Conservation (phyloP, 805 yeast species). For the Starmerella apicola region DNA sequence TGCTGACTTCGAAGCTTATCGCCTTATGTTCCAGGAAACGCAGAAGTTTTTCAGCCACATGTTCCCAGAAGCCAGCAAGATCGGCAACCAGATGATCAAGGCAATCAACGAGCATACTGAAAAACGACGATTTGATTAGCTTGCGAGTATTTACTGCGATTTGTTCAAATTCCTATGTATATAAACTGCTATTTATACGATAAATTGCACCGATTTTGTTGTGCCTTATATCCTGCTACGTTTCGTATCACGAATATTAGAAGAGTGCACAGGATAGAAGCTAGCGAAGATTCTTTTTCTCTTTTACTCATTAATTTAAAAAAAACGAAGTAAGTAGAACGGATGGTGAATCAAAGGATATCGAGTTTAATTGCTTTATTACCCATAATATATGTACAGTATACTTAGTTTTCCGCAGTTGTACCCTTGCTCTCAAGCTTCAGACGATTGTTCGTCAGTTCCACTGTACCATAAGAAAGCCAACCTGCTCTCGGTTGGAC, state of each 20-base stretch:
- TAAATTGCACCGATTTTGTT: neutral
- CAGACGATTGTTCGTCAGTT: constrained; percentile 3
- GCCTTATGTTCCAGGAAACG: constrained; percentile 58
- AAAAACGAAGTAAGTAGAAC: neutral
- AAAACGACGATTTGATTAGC: too few relatives aligned
- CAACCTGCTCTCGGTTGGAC: constrained; percentile 87
- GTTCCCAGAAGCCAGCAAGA: constrained; percentile 73
- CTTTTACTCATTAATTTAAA: too few relatives aligned
- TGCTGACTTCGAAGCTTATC: constrained; percentile 64
- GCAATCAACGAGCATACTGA: constrained; percentile 22
- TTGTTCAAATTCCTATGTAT: neutral
- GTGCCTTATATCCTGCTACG: too few relatives aligned
- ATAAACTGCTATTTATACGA: neutral
- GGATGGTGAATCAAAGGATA: too few relatives aligned
- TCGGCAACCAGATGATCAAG: constrained; percentile 85
- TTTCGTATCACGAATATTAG: too few relatives aligned
- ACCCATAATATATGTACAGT: too few relatives aligned
- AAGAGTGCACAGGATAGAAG: too few relatives aligned
- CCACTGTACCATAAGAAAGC: constrained; percentile 43
- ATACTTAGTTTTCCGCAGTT: too few relatives aligned
- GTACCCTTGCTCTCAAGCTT: too few relatives aligned
- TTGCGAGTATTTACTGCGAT: neutral
- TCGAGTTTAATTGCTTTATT: too few relatives aligned
- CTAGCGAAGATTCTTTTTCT: too few relatives aligned
- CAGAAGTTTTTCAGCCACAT: constrained; percentile 76